Base-by-base conservation (phyloP, 352 stramenopile genomes). In the Pythium dissotocum region DNA sequence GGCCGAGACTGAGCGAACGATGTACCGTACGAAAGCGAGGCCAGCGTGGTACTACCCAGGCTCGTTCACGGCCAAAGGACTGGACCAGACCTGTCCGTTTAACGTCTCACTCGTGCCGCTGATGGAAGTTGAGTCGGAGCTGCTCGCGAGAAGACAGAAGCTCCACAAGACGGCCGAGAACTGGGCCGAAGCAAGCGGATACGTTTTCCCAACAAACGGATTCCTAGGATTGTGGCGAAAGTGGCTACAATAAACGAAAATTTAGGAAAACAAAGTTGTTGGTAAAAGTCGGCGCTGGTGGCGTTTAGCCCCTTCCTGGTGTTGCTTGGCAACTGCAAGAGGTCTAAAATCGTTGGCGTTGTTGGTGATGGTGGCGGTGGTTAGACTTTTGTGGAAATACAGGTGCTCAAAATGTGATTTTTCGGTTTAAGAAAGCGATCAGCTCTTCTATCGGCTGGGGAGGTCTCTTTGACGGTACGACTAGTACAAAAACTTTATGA, bases 1-100 rank as follows among this genome's bases (percentile, higher is more conserved):
- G 14, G 36, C 33, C 18, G 63, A 74, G 12, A 82, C 83, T 21
- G 71, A 75, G 51, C 63, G 38, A 63, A 49, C 26, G 65, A 71
- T 30, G 54, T 18, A 2, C 38, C 66, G 7, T 71, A 66, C 32
- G 58, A 58, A 2, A 62, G 57, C 18, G 44, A 30, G n/a, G 64
- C 49, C 13, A 48, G 64, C 10, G 77, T n/a, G 72, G 62, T 49
- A 85, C n/a, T 91, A 89, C 53, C 57, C 78, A 0, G 81, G 81
- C 24, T 83, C 78, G 14, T 85, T 85, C 55, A 61, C 42, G 8
- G 74, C 78, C 28, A 63, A 67, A n/a, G 58, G 72, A 10, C 68
- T 89, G 16, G 67, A 59, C 0, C 79, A 88, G 58, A 64, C 81
- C 24, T 91, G 83, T 58, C 77, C 80, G 13, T 90, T 89, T 38